Evolutionary conservation across 2,329 filamentous ascomycete genomes (phyloP).

Genomic region (Helminthosporium solani): DNA sequence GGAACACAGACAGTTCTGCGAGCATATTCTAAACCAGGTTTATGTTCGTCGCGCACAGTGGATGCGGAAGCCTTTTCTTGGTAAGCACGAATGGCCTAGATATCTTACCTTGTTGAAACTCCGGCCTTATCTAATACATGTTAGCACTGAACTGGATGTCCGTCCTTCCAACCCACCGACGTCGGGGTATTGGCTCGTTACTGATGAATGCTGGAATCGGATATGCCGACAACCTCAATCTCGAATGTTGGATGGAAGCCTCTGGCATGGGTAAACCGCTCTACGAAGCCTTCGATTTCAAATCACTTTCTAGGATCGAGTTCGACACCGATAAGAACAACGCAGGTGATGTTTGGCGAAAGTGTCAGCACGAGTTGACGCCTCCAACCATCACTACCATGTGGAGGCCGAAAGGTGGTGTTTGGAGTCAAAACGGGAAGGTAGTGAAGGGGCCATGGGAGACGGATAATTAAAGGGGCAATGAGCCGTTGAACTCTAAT

Average conservation of each 20-base stretch:
- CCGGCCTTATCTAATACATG: neutral
- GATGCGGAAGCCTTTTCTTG: conserved; percentile 38
- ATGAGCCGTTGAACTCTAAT: no score
- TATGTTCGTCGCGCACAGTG: conserved; percentile 32
- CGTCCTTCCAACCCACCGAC: conserved; percentile 38
- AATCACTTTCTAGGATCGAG: conserved; percentile 28
- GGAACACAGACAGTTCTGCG: conserved; percentile 35
- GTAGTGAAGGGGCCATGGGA: conserved; percentile 28
- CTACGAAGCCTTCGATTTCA: conserved; percentile 38
- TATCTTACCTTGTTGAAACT: neutral
- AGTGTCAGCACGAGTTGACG: conserved; percentile 36
- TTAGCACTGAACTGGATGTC: conserved; percentile 41
- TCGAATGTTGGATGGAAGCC: conserved; percentile 44
- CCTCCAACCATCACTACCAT: conserved; percentile 31
- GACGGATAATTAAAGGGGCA: no score
- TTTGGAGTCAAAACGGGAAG: conserved; percentile 13
- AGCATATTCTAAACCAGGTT: conserved; percentile 35
- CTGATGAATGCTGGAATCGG: conserved; percentile 38
- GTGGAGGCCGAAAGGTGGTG: conserved; percentile 34
- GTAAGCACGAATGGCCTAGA: conserved; percentile 25
- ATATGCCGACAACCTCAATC: conserved; percentile 34
- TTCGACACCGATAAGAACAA: conserved; percentile 29
- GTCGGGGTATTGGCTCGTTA: conserved; percentile 38
- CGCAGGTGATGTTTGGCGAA: conserved; percentile 35
- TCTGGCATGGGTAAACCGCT: conserved; percentile 39